Base-by-base conservation (phyloP, 352 stramenopile species). In the Pseudoperonospora humuli region DNA sequence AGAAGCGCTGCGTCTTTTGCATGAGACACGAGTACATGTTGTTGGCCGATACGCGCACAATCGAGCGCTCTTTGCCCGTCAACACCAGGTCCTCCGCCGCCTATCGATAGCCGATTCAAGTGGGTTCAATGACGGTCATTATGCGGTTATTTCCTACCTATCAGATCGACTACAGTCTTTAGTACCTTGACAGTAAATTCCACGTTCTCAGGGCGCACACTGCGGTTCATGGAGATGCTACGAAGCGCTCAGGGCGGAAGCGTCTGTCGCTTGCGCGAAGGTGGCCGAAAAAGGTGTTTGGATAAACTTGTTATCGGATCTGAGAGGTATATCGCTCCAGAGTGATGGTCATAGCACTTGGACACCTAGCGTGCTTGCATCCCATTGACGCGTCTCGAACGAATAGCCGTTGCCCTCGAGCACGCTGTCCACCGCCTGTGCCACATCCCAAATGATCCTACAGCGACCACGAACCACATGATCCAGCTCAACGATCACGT, bases 1-100 rank as follows among this genome's bases (percentile, higher is more conserved):
- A 97, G 63, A 98, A 98, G 17, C 93, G 84, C 72, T 98, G 95
- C 17, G 93, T 97, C 68, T 98, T 98, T 40, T 98, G 84, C 95
- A 98, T 98, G 39, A 98, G 71, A 54, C 95, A 98, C 59, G 79
- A 88, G 63, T 90, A 90, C 75, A 88, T 87, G 54, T 89, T 90
- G 70, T 87, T 92, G 28, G 77, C 77, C 0, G 80, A 58, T 38
- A 90, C 80, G 40, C 80, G 80, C 48, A 89, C 72, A 50, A 92
- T 88, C 20, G 77, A 89, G 21, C 77, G 75, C 52, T 90, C 77
- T 31, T 76, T 85, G 45, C 80, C 77, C 11, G 69, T 77, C 19
- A 90, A 53, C 36, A 88, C 67, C 24, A 92, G 64, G 39, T 90
- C 75, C 32, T 90, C 77, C 2, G 69, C 76, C n/a, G n/a, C n/a